Evolutionary conservation across 352 stramenopile species (phyloP), one percentile per base, ranked within the genome.

Genomic region (Phytophthora rubi): DNA sequence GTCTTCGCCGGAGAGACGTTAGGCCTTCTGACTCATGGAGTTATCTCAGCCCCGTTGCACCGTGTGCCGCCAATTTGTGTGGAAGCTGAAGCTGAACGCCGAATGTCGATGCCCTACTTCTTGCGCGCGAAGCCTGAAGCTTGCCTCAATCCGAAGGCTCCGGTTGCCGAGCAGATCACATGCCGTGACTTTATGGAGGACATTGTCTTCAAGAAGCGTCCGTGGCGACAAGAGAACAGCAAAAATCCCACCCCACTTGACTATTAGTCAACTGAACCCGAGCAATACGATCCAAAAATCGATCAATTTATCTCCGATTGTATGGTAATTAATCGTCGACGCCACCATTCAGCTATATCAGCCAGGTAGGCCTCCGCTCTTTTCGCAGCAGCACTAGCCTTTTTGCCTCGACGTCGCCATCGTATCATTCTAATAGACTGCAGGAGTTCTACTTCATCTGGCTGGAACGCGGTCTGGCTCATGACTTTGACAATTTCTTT

Each of bases 41-140:
- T 91, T 23, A 91, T 95, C 59, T 74, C 78, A 12, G 86, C 83
- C 1, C 85, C 85, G 51, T 67, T 95, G 28, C 86, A 95, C 62
- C 86, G 86, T n/a, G 88, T 95, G 4, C 85, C 88, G 7, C 82
- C 85, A 0, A 88, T 92, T 45, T 80, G 75, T 32, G 86, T 92
- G 12, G 67, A 79, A n/a, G 70, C 53, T 1, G 88, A 93, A 54
- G 73, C 69, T 0, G 53, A 84, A n/a, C 81, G 86, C 1, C 83
- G 86, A 56, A 95, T 95, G 88, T 95, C 88, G 1, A 95, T 95
- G 88, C 88, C 88, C 6, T 95, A 91, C 59, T 95, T 94, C 62
- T 62, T 95, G 35, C 71, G 88, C 26, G 82, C 75, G 6, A 77
- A 77, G 15, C 88, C 88, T 6, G 63, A 89, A 26, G 73, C 68